phyloP scores from a whole-genome alignment of 495 filamentous ascomycete species.

The Daldinia vernicosa region DNA sequence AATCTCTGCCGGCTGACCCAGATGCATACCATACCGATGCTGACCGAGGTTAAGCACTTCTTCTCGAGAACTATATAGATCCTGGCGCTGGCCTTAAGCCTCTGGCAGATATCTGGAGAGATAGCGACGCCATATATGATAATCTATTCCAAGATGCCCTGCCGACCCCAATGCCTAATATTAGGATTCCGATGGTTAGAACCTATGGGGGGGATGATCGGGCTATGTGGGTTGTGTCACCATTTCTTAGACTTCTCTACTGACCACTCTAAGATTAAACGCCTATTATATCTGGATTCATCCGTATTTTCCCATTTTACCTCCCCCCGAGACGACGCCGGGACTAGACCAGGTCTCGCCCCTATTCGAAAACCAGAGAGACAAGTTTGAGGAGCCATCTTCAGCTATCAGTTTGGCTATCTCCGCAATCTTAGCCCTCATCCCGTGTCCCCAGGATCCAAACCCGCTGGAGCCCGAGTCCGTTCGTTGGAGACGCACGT shows the following conservation, averaged over 20 bases:
- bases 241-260: constrained; percentile 23
- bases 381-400: constrained; percentile 57
- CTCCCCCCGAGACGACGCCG: constrained; percentile 57
- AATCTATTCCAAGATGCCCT: constrained; percentile 44
- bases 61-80: constrained; percentile 45
- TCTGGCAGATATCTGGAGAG: constrained; percentile 43
- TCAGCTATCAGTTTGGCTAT: constrained; percentile 65
- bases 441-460: constrained; percentile 62
- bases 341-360: constrained; percentile 57
- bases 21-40: background rate
- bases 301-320: constrained; percentile 66
- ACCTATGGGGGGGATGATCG: constrained; percentile 41
- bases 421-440: constrained; percentile 63
- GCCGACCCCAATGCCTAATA: constrained; percentile 24
- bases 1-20: constrained; percentile 1
- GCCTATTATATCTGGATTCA: constrained; percentile 71
- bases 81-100: constrained; percentile 46
- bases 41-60: constrained; percentile 39
- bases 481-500: constrained; percentile 59
- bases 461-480: constrained; percentile 57
- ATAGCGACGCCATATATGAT: constrained; percentile 46
- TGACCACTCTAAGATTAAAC: constrained; percentile 56
- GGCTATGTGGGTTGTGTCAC: constrained; percentile 39
- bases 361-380: constrained; percentile 53
- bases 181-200: constrained; percentile 43